phyloP scores from a whole-genome alignment of 306 rosid genomes.

The Vachellia pachyceras region DNA sequence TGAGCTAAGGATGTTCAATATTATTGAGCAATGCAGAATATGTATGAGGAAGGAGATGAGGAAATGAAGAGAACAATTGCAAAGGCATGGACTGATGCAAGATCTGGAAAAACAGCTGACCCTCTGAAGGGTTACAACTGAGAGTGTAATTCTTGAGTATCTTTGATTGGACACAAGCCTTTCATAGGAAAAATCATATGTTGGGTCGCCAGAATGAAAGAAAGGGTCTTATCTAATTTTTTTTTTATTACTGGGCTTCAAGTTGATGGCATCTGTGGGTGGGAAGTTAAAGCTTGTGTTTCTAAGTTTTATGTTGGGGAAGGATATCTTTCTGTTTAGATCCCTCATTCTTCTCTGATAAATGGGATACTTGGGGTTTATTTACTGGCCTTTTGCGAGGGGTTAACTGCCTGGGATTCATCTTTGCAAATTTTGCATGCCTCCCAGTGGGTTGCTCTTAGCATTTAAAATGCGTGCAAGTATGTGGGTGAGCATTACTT shows the following conservation, averaged over 20 bases:
- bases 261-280: constrained; percentile 15
- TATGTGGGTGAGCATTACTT: no score
- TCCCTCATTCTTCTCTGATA: neutral
- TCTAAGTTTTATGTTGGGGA: neutral
- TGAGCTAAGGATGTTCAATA: neutral
- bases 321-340: neutral
- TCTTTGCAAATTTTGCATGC: neutral
- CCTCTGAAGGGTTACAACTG: constrained; percentile 58
- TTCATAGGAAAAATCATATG: neutral
- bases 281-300: neutral
- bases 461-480: neutral
- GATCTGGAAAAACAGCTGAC: constrained; percentile 81
- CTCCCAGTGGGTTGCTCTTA: neutral
- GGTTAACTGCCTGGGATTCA: neutral
- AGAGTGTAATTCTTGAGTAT: constrained; percentile 22
- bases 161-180: neutral
- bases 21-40: constrained; percentile 60
- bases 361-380: no score
- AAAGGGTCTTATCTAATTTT: neutral
- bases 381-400: neutral
- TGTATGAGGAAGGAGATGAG: constrained; percentile 91
- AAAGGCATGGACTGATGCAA: constrained; percentile 97
- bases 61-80: constrained; percentile 96
- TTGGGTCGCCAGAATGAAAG: neutral
- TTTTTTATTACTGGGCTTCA: constrained; percentile 25